Evolutionary conservation across 495 filamentous ascomycete species (phyloP), one percentile per base, ranked within the genome.

Genomic region (Lepraria neglecta): DNA sequence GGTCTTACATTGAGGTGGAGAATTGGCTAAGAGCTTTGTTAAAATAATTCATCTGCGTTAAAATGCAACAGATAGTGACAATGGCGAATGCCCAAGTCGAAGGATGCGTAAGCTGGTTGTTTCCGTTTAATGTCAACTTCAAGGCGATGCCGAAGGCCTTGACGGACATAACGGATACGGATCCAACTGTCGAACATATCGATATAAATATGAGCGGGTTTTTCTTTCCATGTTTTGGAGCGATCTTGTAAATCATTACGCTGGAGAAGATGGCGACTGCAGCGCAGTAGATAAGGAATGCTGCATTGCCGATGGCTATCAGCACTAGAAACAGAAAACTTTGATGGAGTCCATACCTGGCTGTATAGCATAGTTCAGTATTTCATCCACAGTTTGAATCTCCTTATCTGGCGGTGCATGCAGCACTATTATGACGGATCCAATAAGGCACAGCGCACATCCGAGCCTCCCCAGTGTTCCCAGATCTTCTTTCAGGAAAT

Each of bases 31-130:
- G 78, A 33, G 94, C 94, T 74, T 98, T 98, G 79, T 98, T 98
- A 74, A 98, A 95, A 74, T 97, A 98, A 75, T 97, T 97, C 95
- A 98, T 96, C 76, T 98, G 94, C 21, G 91, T 96, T 55, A 97
- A 73, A 71, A 97, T 97, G 76, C 94, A 97, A 63, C 96, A 90
- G 3, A 77, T 81, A 0, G 90, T 91, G 44, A 97, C 85, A 67
- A 98, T 97, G 69, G 88, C 84, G 70, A 98, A 98, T 51, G 97
- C 92, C 69, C 97, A 98, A 52, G 94, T 98, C 51, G 90, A 95
- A 0, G 94, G 87, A 67, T 95, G 88, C 4, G 81, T 84, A 69
- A 98, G 95, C 72, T 98, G 94, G 75, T 98, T 98, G 69, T 94
- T 84, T 33, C 92, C 92, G 19, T 76, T 82, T 51, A 98, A 80